phyloP scores from a whole-genome alignment of 768 basidiomycete species.

The Agrocybe praecox region DNA sequence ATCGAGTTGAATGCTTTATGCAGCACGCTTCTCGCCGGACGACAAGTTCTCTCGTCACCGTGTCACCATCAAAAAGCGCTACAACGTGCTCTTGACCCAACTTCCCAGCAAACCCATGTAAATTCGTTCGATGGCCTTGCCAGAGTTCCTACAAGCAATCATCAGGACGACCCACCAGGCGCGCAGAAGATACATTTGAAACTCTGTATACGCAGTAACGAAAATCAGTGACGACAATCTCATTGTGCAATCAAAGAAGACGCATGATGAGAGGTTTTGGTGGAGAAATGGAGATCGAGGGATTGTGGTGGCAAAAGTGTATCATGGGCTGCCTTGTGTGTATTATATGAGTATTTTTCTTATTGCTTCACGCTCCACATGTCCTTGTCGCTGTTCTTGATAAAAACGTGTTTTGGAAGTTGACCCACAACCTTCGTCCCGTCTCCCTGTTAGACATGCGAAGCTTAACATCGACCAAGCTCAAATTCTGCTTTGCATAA shows the following conservation, averaged over 20 bases:
- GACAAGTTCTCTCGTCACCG: conserved; percentile 99
- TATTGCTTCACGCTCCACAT: not conserved
- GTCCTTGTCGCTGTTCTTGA: not conserved
- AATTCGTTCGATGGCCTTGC: conserved; percentile 14
- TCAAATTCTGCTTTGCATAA: no score
- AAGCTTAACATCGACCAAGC: no score
- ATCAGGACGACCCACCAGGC: not conserved
- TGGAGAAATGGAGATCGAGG: not conserved
- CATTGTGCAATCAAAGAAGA: no score
- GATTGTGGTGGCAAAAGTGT: not conserved
- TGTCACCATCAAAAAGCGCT: conserved; percentile 95
- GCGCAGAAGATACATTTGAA: no score
- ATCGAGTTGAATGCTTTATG: not conserved
- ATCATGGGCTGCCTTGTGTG: not conserved
- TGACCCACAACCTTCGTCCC: no score
- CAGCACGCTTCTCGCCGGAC: conserved; percentile 98
- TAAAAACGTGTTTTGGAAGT: no score
- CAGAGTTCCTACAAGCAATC: not conserved
- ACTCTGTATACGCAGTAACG: no score
- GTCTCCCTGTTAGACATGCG: no score
- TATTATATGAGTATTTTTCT: not conserved
- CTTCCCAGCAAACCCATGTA: conserved; percentile 88
- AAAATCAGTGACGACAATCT: no score
- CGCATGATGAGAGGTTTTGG: not conserved
- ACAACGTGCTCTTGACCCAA: conserved; percentile 87